Evolutionary conservation across 1,139 yeast species (phyloP), one percentile per base, ranked within the genome.

Genomic region (Kurtzmaniella quercitrusa): DNA sequence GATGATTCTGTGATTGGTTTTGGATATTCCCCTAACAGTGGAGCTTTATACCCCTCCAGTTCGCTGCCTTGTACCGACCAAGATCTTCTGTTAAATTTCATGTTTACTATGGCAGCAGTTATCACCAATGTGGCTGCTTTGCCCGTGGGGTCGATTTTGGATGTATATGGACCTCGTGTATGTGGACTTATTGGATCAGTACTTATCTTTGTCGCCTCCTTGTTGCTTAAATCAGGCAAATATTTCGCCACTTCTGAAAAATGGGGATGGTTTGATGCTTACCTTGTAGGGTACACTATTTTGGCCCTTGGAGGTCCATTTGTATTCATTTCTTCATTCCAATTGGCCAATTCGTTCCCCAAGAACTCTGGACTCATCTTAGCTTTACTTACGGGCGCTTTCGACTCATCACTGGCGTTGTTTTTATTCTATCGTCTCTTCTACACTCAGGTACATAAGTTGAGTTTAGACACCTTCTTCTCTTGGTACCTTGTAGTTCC

Each of bases 271-370:
- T 54, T 80, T 39, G 95, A 87, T 56, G 79, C 81, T 3, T 85
- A 81, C 59, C 58, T 82, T 31, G 47, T 64, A 11, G 95, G 95
- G 0, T 85, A 82, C 58, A 67, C 81, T 1, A 57, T 79, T n/a
- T 62, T 87, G 37, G 93, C 94, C 0, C 63, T 83, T 43, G 91
- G 93, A 4, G 94, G 95, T 1, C 95, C 95, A 7, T 86, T 86
- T 60, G 85, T 84, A 16, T 85, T 83, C 57, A 84, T 87, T 46
- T 81, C 91, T n/a, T 76, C 86, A 43, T 82, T 86, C 71, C 94
- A 86, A 54, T 66, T 85, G 54, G 83, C 93, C 3, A 84, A 82
- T 56, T 70, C 84, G 15, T 82, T 85, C 65, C 94, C 94, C 3
- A 72, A 73, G 43, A 75, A 74, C 54, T 81, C 90, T 3, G 95